Conservation (phyloP, 495 filamentous ascomycete species). For the Penicillium parvum region DNA sequence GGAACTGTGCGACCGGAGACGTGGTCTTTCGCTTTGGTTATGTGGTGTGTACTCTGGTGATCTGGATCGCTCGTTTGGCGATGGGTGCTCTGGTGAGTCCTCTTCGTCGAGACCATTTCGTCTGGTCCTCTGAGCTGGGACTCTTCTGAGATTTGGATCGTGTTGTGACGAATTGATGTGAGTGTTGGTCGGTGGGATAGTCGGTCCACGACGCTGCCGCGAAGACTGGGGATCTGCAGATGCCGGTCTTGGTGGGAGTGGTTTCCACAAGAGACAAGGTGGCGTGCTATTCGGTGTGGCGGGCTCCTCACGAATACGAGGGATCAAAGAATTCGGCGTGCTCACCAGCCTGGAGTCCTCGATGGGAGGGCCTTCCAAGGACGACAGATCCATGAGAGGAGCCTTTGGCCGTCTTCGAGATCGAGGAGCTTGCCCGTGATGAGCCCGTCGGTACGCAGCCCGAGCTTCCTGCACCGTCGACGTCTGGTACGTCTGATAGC, state of each 20-base stretch:
- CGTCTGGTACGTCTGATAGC: not conserved
- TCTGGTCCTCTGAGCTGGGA: conserved; percentile 2
- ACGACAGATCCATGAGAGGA: conserved; percentile 33
- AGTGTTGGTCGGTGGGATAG: not conserved
- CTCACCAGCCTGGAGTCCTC: conserved; percentile 13
- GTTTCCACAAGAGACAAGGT: conserved; percentile 11
- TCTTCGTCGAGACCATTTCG: not conserved
- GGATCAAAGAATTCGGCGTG: not conserved
- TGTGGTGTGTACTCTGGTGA: not conserved
- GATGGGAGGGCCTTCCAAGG: conserved; percentile 36
- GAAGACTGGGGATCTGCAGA: conserved; percentile 6
- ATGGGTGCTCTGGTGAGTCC: not conserved
- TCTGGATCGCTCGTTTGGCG: not conserved
- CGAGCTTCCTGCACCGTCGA: not conserved
- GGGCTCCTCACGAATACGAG: conserved; percentile 4
- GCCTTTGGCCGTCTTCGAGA: not conserved
- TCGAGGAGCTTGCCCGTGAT: not conserved
- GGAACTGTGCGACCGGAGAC: conserved; percentile 4
- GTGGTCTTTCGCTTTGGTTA: not conserved
- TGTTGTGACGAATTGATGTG: not conserved
- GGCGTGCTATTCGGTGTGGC: conserved; percentile 10
- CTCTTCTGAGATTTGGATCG: conserved; percentile 1
- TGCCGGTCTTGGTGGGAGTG: conserved; percentile 15
- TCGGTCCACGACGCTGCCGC: not conserved
- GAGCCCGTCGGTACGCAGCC: no score